A percentile compares a stretch with the other conserved stretches of the same genome.
These are phyloP conservation scores for Blastocystis sp. DNA, from an alignment of 352 stramenopile genomes.

Conservation along the genomic window DNA sequence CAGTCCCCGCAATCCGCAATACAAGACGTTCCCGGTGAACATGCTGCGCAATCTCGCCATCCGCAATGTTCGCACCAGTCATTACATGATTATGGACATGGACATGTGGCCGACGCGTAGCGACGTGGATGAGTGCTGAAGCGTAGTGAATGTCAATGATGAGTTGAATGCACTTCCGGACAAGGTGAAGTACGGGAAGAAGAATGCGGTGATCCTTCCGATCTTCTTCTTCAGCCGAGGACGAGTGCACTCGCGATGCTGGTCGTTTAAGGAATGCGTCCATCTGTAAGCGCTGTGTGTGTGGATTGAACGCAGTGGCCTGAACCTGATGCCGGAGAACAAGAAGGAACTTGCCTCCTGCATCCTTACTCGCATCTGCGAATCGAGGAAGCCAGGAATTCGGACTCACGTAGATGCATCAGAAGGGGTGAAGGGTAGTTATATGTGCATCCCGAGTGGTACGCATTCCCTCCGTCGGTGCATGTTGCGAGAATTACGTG, in stretches of 20 bases:
- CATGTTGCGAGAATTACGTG: background rate
- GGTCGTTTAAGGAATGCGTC: background rate
- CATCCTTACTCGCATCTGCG: background rate
- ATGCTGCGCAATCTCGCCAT: constrained; percentile 46
- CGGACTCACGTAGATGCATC: background rate
- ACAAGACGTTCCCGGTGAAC: constrained; percentile 23
- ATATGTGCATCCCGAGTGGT: background rate
- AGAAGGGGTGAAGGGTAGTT: background rate
- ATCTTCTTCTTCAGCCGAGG: constrained; percentile 26
- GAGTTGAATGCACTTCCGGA: background rate
- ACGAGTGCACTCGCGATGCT: background rate
- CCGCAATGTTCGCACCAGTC: constrained; percentile 25
- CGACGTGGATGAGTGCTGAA: background rate
- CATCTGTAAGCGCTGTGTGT: background rate
- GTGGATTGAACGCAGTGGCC: background rate
- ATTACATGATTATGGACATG: constrained; percentile 61
- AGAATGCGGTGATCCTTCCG: constrained; percentile 28
- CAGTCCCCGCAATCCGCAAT: background rate
- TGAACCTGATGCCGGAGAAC: background rate
- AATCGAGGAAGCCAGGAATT: background rate
- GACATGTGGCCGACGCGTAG: constrained; percentile 27
- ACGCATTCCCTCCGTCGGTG: background rate
- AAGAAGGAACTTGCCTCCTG: background rate
- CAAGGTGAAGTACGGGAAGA: background rate
- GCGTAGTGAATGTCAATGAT: constrained; percentile 2